These are phyloP conservation scores for Cyberlindnera subsufficiens DNA, from an alignment of 805 yeast species.

Conservation along the genomic window DNA sequence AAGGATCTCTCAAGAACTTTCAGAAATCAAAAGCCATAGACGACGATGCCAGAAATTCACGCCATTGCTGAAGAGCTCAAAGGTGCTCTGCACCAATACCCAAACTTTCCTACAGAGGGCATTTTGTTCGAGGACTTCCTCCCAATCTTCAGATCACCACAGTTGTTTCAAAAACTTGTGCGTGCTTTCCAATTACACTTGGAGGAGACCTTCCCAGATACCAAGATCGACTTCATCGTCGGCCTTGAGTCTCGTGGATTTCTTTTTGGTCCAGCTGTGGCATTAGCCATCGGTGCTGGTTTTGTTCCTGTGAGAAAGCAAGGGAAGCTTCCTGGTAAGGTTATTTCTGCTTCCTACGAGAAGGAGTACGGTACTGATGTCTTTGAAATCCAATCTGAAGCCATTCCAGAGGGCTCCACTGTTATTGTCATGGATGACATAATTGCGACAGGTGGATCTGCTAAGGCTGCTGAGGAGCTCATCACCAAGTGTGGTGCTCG, in stretches of 20 bases:
- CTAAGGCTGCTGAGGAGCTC: slow-evolving; percentile 87
- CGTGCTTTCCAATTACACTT: slow-evolving; percentile 76
- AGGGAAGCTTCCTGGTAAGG: slow-evolving; percentile 91
- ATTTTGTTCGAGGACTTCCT: slow-evolving; percentile 92
- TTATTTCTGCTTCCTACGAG: slow-evolving; percentile 61
- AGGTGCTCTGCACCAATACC: slow-evolving; percentile 66
- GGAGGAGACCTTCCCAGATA: slow-evolving; percentile 44
- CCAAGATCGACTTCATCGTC: slow-evolving; percentile 78
- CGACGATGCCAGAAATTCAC: slow-evolving; percentile 16
- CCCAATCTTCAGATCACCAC: slow-evolving; percentile 86
- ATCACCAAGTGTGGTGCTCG: slow-evolving; percentile 62
- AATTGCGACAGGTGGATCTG: slow-evolving; percentile 98
- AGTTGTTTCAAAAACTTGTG: slow-evolving; percentile 71
- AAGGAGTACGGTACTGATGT: slow-evolving; percentile 93
- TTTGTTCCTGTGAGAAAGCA: slow-evolving; percentile 94
- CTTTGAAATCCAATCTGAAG: slow-evolving; percentile 82
- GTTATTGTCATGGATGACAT: slow-evolving; percentile 92
- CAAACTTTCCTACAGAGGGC: slow-evolving; percentile 92
- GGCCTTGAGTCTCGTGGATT: slow-evolving; percentile 98
- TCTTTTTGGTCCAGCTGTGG: slow-evolving; percentile 92
- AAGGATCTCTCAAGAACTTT: no score
- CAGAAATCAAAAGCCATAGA: background rate
- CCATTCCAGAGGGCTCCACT: slow-evolving; percentile 73
- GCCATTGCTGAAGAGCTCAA: slow-evolving; percentile 40
- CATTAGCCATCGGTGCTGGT: slow-evolving; percentile 82